Conservation (phyloP, 805 yeast genomes). For the Hanseniaspora valbyensis region DNA sequence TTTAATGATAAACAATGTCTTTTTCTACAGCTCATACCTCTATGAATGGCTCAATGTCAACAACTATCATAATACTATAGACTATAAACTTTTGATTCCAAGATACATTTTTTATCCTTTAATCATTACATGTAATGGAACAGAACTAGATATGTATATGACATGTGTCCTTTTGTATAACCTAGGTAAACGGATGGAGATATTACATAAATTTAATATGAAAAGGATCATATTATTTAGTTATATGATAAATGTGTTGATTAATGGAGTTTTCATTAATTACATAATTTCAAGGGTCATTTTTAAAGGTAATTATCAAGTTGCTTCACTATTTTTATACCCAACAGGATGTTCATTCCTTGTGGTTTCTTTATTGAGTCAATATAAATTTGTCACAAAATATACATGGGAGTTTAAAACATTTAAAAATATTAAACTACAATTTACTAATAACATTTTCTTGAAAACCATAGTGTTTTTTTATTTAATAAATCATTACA, state of each 20-base stretch:
- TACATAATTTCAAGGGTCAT: background rate
- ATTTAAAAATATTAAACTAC: background rate
- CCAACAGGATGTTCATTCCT: conserved; percentile 3
- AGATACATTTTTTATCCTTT: conserved; percentile 9
- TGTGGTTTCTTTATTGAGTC: background rate
- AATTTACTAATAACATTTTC: conserved; percentile 3
- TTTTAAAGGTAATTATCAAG: background rate
- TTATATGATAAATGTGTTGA: background rate
- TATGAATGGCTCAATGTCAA: conserved; percentile 9
- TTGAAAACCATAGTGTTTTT: background rate
- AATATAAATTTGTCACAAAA: background rate
- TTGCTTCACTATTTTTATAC: background rate
- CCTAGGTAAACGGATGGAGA: conserved; percentile 9
- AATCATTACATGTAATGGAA: conserved; percentile 9
- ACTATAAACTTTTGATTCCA: background rate
- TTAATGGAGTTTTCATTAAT: conserved; percentile 1
- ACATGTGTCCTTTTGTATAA: background rate
- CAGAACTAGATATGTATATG: conserved; percentile 3
- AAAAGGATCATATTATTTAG: background rate
- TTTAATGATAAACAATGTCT: conserved; percentile 4
- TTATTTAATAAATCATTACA: conserved; percentile 1
- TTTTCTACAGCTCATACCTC: conserved; percentile 3
- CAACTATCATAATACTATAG: background rate
- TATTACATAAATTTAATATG: conserved; percentile 4
- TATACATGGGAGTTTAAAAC: conserved; percentile 2